Conservation (phyloP, 257 asterid species). For the Primulina huaijiensis region DNA sequence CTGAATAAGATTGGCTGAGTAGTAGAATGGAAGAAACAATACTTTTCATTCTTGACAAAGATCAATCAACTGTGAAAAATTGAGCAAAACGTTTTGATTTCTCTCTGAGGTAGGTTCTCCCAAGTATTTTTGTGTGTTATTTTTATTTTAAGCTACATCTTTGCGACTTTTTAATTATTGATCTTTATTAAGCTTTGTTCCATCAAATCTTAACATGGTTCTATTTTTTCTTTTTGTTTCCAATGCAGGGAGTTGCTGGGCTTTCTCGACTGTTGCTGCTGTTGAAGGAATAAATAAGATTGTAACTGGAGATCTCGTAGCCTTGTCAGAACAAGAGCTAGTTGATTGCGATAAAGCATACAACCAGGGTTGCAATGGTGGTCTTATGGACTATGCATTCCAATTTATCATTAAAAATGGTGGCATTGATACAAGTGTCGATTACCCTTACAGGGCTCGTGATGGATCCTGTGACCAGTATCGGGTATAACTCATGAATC, state of each 20-base stretch:
- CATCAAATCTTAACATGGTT: background rate
- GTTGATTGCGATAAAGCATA: constrained; percentile 65
- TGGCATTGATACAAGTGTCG: constrained; percentile 75
- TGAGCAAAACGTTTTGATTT: background rate
- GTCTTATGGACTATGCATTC: constrained; percentile 82
- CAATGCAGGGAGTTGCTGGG: constrained; percentile 93
- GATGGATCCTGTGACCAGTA: constrained; percentile 58
- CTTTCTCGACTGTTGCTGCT: constrained; percentile 81
- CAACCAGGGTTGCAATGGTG: constrained; percentile 88
- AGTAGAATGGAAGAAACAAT: background rate
- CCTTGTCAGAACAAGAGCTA: constrained; percentile 82
- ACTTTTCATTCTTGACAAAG: background rate
- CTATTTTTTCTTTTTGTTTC: background rate
- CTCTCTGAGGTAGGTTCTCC: background rate
- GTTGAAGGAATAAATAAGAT: constrained; percentile 86
- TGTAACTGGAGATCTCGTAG: constrained; percentile 53
- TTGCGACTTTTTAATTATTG: background rate
- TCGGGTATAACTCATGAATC: constrained; percentile 39
- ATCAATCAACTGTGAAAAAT: background rate
- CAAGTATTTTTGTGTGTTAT: background rate
- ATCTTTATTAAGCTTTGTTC: background rate
- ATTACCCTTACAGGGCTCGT: constrained; percentile 67
- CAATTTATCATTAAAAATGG: constrained; percentile 68
- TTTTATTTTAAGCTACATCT: background rate
- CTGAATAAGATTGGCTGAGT: background rate